Evolutionary conservation across 495 filamentous ascomycete genomes (phyloP), one percentile per base, ranked within the genome.

Genomic region (Annulohypoxylon stygium): DNA sequence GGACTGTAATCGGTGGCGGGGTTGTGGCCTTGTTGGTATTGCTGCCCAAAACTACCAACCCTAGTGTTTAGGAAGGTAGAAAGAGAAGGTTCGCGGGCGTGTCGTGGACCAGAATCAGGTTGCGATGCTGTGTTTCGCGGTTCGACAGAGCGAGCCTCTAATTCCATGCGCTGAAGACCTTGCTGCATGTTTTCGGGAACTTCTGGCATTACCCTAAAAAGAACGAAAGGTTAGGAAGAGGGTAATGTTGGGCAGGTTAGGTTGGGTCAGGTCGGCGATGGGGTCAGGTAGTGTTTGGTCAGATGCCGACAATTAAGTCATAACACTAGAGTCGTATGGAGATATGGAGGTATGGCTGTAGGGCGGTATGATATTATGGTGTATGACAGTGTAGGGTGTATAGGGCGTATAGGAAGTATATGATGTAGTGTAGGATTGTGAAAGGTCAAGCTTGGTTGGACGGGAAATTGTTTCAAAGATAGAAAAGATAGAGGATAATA

Each of bases 81-180:
- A 48, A 79, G 57, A 16, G 77, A 80, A 12, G 79, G 75, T 57
- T 80, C 79, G 69, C 77, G 77, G 18, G 62, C 71, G 75, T 76
- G 81, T 82, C 74, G 74, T 55, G 67, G 57, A 72, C 69, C 73
- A 75, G 71, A 73, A 58, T 63, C 61, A 60, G 70, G 65, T 67
- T 60, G 69, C 37, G 69, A 68, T 20, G 41, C 39, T 66, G 61
- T n/a, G 61, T 70, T 75, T 61, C 70, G 83, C 72, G 59, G 76
- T 71, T 78, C 83, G 81, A 81, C 77, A 77, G 79, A 84, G 78
- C 79, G 85, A 47, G 91, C 92, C 84, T 93, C 88, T 60, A 95
- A 86, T 84, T 97, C 95, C 80, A 99, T 88, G 80, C 93, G 89
- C 58, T 94, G 92, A 47, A 99, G 87, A 79, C 92, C 93, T 77